phyloP scores from a whole-genome alignment of 768 basidiomycete species.

The Termitomyces sp. region DNA sequence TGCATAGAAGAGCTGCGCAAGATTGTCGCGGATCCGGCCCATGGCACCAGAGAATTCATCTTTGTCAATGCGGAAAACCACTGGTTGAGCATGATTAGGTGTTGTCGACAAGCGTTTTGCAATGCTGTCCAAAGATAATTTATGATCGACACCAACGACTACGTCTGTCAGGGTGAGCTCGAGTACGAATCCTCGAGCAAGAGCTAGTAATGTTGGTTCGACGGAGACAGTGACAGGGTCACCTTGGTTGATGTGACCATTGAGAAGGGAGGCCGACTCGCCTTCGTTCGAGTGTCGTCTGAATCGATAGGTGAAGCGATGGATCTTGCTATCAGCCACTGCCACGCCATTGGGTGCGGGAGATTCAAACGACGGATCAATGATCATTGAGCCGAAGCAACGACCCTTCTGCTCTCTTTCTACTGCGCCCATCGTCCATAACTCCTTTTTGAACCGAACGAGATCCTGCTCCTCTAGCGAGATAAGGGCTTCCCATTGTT shows the following conservation, averaged over 20 bases:
- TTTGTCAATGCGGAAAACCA: constrained; percentile 84
- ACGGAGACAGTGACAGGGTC: constrained; percentile 87
- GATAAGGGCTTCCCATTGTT: constrained; percentile 84
- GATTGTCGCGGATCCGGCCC: constrained; percentile 84
- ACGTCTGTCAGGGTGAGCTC: constrained; percentile 60
- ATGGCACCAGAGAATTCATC: constrained; percentile 88
- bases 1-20: constrained; percentile 82
- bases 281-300: constrained; percentile 22
- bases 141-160: constrained; percentile 79
- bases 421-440: constrained; percentile 85
- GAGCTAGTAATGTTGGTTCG: constrained; percentile 79
- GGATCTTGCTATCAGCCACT: constrained; percentile 49
- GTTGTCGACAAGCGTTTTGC: constrained; percentile 26
- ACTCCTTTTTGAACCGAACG: constrained; percentile 77
- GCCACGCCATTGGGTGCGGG: constrained; percentile 12
- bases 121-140: constrained; percentile 48
- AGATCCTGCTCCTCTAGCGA: constrained; percentile 84
- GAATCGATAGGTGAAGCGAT: constrained; percentile 78
- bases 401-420: constrained; percentile 80
- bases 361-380: constrained; percentile 38
- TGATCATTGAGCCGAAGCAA: constrained; percentile 78
- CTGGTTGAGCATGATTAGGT: neutral
- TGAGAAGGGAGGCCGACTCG: constrained; percentile 34
- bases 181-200: constrained; percentile 80
- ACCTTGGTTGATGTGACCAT: constrained; percentile 70